Conservation (phyloP, 163 green algal species). For the Scenedesmus sp. region DNA sequence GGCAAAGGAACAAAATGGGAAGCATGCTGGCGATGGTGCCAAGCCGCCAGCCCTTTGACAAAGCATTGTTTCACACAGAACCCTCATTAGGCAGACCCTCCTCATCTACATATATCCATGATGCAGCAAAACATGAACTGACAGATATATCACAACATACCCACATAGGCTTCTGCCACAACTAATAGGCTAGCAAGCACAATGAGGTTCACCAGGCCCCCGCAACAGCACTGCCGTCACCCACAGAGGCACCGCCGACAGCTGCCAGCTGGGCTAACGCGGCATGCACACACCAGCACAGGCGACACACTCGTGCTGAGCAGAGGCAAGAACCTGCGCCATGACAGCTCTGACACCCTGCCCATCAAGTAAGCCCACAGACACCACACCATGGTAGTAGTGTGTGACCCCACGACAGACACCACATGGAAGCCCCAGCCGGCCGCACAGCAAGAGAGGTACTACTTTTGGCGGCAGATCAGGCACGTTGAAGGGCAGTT, state of each 20-base stretch:
- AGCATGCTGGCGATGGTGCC: neutral
- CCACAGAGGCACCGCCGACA: neutral
- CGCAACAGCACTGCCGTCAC: neutral
- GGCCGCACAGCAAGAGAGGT: neutral
- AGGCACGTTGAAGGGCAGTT: neutral
- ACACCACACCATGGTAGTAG: neutral
- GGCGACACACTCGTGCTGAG: no score
- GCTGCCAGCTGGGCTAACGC: neutral
- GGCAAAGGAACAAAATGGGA: neutral
- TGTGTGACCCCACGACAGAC: neutral
- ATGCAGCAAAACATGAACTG: neutral
- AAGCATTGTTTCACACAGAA: neutral
- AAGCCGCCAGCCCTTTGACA: neutral
- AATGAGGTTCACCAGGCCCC: neutral
- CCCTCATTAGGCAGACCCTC: neutral
- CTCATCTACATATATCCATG: neutral
- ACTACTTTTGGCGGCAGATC: neutral
- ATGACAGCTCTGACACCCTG: no score
- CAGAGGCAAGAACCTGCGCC: no score
- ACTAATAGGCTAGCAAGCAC: no score
- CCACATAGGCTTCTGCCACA: no score
- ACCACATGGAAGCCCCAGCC: neutral
- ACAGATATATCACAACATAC: neutral
- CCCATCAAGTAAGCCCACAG: neutral
- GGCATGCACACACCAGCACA: neutral